These are phyloP conservation scores for Ustilago vetiveriae DNA, from an alignment of 1,284 basidiomycete genomes.

Conservation along the genomic window DNA sequence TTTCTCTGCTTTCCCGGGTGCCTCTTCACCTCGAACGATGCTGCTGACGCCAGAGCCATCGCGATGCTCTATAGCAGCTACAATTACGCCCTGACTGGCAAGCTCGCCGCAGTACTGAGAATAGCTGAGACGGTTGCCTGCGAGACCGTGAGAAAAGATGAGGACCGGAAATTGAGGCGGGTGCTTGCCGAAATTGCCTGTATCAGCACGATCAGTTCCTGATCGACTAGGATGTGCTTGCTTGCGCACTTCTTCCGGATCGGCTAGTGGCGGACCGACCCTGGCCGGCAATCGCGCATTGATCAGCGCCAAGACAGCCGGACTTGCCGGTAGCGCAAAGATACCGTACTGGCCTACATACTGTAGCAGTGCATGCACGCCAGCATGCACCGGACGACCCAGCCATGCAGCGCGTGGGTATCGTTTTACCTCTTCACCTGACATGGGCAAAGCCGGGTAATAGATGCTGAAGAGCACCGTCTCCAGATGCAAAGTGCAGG, in stretches of 20 bases:
- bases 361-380: slow-evolving; percentile 29
- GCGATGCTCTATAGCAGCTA: slow-evolving; percentile 71
- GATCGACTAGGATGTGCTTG: slow-evolving; percentile 2
- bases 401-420: slow-evolving; percentile 51
- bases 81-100: slow-evolving; percentile 61
- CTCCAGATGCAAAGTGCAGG: slow-evolving; percentile 51
- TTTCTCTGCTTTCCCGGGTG: slow-evolving; percentile 11
- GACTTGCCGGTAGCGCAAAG: slow-evolving; percentile 44
- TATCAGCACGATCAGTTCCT: slow-evolving; percentile 12
- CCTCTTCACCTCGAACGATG: slow-evolving; percentile 57
- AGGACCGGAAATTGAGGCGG: slow-evolving; percentile 53
- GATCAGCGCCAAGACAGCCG: slow-evolving; percentile 42
- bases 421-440: slow-evolving; percentile 15
- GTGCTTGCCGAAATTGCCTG: slow-evolving; percentile 39
- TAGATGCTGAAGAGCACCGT: slow-evolving; percentile 61
- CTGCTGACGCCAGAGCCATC: slow-evolving; percentile 70
- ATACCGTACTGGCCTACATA: slow-evolving; percentile 61
- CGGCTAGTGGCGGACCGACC: slow-evolving; percentile 47
- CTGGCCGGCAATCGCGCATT: slow-evolving; percentile 32
- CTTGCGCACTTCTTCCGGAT: slow-evolving; percentile 32
- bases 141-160: slow-evolving; percentile 59
- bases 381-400: slow-evolving; percentile 49
- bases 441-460: slow-evolving; percentile 39
- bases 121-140: slow-evolving; percentile 58
- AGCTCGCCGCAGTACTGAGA: slow-evolving; percentile 61